phyloP scores from a whole-genome alignment of 202 grass and related monocot species.

The Panicum virgatum region DNA sequence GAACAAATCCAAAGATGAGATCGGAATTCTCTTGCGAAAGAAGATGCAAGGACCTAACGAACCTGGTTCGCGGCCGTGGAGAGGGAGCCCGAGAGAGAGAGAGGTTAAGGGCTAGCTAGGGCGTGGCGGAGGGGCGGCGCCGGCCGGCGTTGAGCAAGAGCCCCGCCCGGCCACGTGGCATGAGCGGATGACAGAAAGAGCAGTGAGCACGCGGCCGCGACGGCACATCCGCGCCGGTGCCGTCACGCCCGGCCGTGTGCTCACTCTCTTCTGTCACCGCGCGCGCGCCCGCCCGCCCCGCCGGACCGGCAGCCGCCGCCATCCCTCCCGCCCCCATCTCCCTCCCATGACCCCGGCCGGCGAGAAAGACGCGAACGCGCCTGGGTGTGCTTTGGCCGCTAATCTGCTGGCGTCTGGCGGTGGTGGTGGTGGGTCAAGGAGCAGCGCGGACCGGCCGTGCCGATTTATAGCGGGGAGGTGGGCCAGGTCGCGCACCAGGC shows the following conservation, averaged over 20 bases:
- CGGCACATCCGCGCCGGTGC: conserved; percentile 55
- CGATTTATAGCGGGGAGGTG: conserved; percentile 47
- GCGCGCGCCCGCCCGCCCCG: conserved; percentile 19
- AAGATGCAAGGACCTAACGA: neutral
- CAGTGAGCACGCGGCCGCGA: conserved; percentile 68
- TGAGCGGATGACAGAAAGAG: conserved; percentile 60
- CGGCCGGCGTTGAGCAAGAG: conserved; percentile 32
- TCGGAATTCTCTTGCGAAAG: neutral
- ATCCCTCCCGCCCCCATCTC: neutral
- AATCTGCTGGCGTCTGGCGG: neutral
- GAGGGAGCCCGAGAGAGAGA: too few species aligned
- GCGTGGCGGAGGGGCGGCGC: neutral
- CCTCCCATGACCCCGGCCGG: neutral
- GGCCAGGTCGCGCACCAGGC: conserved; percentile 19
- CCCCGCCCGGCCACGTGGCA: neutral
- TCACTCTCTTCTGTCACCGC: conserved; percentile 76
- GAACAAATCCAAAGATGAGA: neutral
- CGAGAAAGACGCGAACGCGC: neutral
- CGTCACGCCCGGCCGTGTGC: conserved; percentile 59
- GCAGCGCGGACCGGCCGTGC: conserved; percentile 10
- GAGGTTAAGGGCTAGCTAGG: neutral
- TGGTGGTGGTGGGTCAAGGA: conserved; percentile 5
- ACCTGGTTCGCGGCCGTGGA: neutral
- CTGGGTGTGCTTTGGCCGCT: neutral
- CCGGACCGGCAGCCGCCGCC: neutral